phyloP scores from a whole-genome alignment of 495 filamentous ascomycete species.

The Podospora sp. region DNA sequence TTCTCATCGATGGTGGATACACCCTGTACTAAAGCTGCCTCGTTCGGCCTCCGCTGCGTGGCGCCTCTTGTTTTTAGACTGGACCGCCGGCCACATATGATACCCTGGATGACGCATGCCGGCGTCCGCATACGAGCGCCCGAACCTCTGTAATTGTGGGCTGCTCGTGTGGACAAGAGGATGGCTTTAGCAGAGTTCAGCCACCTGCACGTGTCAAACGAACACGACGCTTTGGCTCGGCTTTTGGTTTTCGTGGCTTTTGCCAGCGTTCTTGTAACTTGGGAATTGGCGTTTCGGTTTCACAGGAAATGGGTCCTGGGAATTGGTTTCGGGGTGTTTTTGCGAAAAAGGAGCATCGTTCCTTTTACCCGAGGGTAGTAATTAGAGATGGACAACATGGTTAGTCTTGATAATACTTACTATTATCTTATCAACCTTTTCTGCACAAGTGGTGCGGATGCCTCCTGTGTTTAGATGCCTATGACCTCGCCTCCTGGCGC shows the following conservation, averaged over 20 bases:
- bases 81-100: neutral
- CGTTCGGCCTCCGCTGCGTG: neutral
- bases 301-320: neutral
- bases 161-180: neutral
- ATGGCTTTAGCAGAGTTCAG: neutral
- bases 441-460: no score
- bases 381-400: no score
- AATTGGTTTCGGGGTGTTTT: neutral
- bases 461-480: no score
- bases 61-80: neutral
- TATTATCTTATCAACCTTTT: no score
- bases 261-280: conserved; percentile 8
- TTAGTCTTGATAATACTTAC: no score
- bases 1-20: conserved; percentile 71
- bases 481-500: no score
- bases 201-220: neutral
- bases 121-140: neutral
- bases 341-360: neutral
- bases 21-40: conserved; percentile 42
- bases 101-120: conserved; percentile 6
- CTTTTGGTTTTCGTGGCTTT: neutral
- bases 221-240: neutral
- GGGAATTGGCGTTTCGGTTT: neutral
- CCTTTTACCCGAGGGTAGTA: neutral
- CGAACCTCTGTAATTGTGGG: neutral